Base-by-base conservation (phyloP, 805 yeast genomes). In the Blastobotrys robertii region DNA sequence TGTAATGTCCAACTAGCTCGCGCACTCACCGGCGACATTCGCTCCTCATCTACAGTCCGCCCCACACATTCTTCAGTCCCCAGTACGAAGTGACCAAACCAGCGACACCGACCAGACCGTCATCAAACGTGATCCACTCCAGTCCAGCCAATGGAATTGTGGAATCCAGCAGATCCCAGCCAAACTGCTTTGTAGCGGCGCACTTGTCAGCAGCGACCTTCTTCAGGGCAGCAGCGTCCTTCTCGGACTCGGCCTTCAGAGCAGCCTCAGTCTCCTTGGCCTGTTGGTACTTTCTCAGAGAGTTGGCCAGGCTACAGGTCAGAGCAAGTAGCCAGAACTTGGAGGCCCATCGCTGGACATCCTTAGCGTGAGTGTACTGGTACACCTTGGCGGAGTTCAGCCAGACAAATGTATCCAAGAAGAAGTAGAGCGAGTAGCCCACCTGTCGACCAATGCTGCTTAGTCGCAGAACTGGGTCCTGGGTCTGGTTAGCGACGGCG, bases 71-170 rank as follows among this genome's bases (percentile, higher is more conserved):
- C 87, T 73, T 75, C 42, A 86, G 67, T 36, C 95, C 95, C 63
- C 86, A 68, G 39, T 78, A 46, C 33, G 95, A 81, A 29, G 97
- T 86, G 46, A 84, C 65, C 19, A 82, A 72, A 58, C 97, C 97
- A 32, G 92, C 86, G 45, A 79, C 65, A 31, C 94, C 96, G 40
- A 86, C 75, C 34, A 79, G 70, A 39, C 94, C 92, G 53, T 88
- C 96, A 58, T 78, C 76, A 54, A 77, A 67, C 52, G 69, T 69
- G 53, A 82, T 66, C 63, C 68, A 65, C 44, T 73, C 70, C 62
- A 84, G 72, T 42, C 78, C 74, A 62, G 82, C 78, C 57, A 80
- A 66, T 9, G 92, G 94, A 55, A 88, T 80, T 49, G 82, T 69
- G 49, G 75, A 58, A 64, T 88, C 97, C 48, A 82, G 71, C 8